Percentiles rank a stretch among this genome's conserved stretches.
phyloP scores from a whole-genome alignment of 2,329 filamentous ascomycete genomes.

The Scedosporium boydii region DNA sequence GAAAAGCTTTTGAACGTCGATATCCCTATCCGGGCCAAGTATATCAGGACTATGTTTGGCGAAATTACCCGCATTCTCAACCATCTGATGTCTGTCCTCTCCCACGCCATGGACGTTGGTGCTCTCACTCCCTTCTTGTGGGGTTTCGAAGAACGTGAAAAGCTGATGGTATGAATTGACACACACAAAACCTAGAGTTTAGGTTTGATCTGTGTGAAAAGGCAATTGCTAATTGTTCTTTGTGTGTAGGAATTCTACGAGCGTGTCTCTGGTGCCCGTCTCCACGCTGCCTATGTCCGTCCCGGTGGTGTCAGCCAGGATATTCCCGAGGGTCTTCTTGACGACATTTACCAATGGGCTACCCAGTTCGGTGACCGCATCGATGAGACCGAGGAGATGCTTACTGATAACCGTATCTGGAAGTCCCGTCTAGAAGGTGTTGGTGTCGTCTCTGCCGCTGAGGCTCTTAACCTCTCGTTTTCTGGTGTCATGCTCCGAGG shows the following conservation, averaged over 20 bases:
- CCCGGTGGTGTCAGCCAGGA: constrained; percentile 96
- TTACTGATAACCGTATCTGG: constrained; percentile 99
- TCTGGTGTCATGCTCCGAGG: constrained; percentile 96
- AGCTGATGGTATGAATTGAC: constrained; percentile 73
- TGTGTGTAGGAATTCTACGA: constrained; percentile 94
- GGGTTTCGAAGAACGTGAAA: constrained; percentile 99
- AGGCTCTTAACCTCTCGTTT: constrained; percentile 96
- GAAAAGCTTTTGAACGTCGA: constrained; percentile 98
- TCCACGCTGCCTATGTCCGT: constrained; percentile 94
- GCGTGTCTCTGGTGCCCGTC: constrained; percentile 92
- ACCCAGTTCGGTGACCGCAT: constrained; percentile 98
- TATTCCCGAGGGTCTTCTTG: constrained; percentile 82
- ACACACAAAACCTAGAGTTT: neutral
- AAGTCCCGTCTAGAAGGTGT: constrained; percentile 84
- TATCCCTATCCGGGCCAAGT: constrained; percentile 91
- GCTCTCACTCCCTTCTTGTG: constrained; percentile 96
- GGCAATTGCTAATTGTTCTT: neutral
- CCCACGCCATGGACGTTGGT: constrained; percentile 98
- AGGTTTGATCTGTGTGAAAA: neutral
- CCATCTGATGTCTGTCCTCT: constrained; percentile 95
- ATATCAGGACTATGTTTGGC: constrained; percentile 89
- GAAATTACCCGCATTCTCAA: constrained; percentile 92
- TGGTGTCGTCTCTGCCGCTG: constrained; percentile 81
- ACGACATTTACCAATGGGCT: constrained; percentile 99
- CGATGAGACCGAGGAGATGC: constrained; percentile 95